Conservation (phyloP, 2,329 filamentous ascomycete genomes). For the Aspergillus sp. region DNA sequence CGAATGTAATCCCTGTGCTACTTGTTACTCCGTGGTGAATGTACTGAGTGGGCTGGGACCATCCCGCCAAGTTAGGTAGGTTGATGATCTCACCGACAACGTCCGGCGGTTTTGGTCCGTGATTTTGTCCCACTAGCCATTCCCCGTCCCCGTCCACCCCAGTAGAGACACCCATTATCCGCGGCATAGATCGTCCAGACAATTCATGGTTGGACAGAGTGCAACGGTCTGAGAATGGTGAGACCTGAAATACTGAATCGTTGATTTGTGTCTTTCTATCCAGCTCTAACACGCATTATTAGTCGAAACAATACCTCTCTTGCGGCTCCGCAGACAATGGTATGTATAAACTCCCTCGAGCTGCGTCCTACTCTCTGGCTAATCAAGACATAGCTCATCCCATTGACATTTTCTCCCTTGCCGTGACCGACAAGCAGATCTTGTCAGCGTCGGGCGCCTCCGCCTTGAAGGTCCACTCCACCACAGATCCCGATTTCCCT, state of each 20-base stretch:
- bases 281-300: slow-evolving; percentile 10
- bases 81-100: slow-evolving; percentile 1
- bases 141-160: too few relatives aligned
- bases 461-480: slow-evolving; percentile 76
- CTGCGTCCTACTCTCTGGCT: slow-evolving; percentile 14
- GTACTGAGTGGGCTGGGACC: not conserved
- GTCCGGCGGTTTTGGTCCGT: not conserved
- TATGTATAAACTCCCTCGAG: slow-evolving; percentile 37
- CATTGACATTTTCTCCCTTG: slow-evolving; percentile 80
- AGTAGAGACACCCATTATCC: too few relatives aligned
- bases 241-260: not conserved
- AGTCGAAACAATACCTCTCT: slow-evolving; percentile 99
- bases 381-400: slow-evolving; percentile 62
- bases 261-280: not conserved
- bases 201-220: too few relatives aligned
- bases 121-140: not conserved
- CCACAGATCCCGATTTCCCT: slow-evolving; percentile 67
- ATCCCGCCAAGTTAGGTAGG: not conserved
- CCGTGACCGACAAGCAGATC: slow-evolving; percentile 69
- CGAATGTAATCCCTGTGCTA: not conserved
- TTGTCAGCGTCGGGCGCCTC: slow-evolving; percentile 84
- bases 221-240: slow-evolving; percentile 19
- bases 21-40: not conserved
- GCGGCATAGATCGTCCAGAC: too few relatives aligned
- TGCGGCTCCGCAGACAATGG: slow-evolving; percentile 86